phyloP scores from a whole-genome alignment of 257 asterid genomes.

The Nicotiana tabacum region DNA sequence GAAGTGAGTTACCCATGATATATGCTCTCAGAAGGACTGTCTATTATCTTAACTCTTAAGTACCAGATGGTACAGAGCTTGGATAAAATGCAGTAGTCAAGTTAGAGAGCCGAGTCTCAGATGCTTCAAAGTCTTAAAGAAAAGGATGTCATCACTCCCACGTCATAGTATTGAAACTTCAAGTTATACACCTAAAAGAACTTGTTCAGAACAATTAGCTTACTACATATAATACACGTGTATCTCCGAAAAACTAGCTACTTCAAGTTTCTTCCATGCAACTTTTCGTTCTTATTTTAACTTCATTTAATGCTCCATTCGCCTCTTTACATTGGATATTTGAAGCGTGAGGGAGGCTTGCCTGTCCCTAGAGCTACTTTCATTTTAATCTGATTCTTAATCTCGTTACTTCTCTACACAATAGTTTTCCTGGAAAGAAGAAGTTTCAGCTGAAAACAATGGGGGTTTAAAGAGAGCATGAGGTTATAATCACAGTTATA shows the following conservation, averaged over 20 bases:
- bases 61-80: not conserved
- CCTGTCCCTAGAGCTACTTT: not conserved
- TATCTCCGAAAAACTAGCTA: not conserved
- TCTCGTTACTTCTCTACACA: not conserved
- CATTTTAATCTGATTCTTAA: not conserved
- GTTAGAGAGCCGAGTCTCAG: not conserved
- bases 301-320: not conserved
- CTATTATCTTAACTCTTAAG: not conserved
- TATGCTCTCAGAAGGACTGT: not conserved
- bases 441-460: not conserved
- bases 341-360: not conserved
- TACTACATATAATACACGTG: not conserved
- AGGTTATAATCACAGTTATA: not conserved
- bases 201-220: not conserved
- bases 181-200: not conserved
- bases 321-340: not conserved
- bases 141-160: not conserved
- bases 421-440: not conserved
- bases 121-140: not conserved
- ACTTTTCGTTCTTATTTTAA: not conserved
- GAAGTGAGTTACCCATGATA: not conserved
- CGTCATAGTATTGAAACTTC: not conserved
- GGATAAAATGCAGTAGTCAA: constrained; percentile 5
- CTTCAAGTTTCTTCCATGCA: constrained; percentile 2
- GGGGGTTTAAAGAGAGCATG: not conserved